Conservation (phyloP, 176 grass and related monocot species). For the Eleusine coracana region DNA sequence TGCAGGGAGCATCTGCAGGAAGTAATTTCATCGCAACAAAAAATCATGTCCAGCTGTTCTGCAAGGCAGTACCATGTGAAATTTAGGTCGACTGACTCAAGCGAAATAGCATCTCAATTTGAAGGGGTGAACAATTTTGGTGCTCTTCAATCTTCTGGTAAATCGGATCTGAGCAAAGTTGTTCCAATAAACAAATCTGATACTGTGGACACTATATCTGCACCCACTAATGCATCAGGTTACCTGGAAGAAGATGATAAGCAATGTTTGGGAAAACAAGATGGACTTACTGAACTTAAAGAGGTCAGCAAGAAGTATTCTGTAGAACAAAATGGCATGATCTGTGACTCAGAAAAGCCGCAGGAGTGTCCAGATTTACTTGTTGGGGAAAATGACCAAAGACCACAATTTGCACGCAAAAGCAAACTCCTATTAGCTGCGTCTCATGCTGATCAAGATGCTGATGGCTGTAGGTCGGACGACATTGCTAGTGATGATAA, state of each 20-base stretch:
- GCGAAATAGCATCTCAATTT: slow-evolving; percentile 48
- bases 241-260: slow-evolving; percentile 33
- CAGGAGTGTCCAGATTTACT: slow-evolving; percentile 30
- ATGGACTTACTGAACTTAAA: slow-evolving; percentile 38
- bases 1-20: slow-evolving; percentile 65
- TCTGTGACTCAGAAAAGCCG: slow-evolving; percentile 44
- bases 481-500: slow-evolving; percentile 73
- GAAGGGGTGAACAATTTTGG: slow-evolving; percentile 41
- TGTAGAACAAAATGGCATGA: slow-evolving; percentile 54
- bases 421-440: slow-evolving; percentile 13
- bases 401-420: slow-evolving; percentile 13
- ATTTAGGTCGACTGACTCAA: slow-evolving; percentile 50
- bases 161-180: slow-evolving; percentile 49
- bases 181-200: slow-evolving; percentile 49
- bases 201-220: slow-evolving; percentile 22
- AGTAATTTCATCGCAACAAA: slow-evolving; percentile 80
- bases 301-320: slow-evolving; percentile 38
- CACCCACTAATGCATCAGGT: slow-evolving; percentile 41
- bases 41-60: slow-evolving; percentile 63
- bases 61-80: slow-evolving; percentile 48
- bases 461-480: slow-evolving; percentile 45
- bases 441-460: slow-evolving; percentile 35
- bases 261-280: slow-evolving; percentile 30
- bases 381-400: slow-evolving; percentile 14
- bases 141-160: slow-evolving; percentile 40